Conservation (phyloP, 257 asterid species). For the Solanum sitiens region DNA sequence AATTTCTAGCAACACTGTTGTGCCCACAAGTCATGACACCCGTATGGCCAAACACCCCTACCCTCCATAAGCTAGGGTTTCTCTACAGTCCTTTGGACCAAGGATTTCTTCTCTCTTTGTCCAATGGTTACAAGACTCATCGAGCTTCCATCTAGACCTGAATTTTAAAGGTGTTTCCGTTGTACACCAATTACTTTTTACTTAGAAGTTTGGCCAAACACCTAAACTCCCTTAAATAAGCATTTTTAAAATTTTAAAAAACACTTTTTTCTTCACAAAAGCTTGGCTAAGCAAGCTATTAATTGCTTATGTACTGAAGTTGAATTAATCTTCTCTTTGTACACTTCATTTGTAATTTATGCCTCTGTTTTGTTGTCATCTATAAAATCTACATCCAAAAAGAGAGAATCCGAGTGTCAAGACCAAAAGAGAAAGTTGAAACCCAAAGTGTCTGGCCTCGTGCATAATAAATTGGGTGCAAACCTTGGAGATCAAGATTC, state of each 20-base stretch:
- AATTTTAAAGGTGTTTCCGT: background rate
- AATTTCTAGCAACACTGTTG: background rate
- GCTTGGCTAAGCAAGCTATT: background rate
- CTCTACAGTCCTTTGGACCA: background rate
- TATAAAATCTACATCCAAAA: background rate
- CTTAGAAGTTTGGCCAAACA: background rate
- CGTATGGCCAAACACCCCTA: background rate
- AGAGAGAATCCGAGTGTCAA: background rate
- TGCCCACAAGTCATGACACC: background rate
- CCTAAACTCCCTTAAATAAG: background rate
- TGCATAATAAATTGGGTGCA: background rate
- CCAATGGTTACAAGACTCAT: background rate
- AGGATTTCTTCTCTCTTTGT: background rate
- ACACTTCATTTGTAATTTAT: background rate
- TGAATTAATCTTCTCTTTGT: background rate
- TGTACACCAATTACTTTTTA: background rate
- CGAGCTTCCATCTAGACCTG: background rate
- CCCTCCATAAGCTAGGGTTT: background rate
- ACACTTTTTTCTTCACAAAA: background rate
- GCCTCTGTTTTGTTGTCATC: background rate
- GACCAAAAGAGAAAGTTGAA: background rate
- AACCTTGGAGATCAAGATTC: background rate
- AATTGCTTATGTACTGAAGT: background rate
- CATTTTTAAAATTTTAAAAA: background rate
- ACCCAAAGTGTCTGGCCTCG: background rate